Base-by-base conservation (phyloP, 306 rosid genomes). In the Vigna reflexopilosa region DNA sequence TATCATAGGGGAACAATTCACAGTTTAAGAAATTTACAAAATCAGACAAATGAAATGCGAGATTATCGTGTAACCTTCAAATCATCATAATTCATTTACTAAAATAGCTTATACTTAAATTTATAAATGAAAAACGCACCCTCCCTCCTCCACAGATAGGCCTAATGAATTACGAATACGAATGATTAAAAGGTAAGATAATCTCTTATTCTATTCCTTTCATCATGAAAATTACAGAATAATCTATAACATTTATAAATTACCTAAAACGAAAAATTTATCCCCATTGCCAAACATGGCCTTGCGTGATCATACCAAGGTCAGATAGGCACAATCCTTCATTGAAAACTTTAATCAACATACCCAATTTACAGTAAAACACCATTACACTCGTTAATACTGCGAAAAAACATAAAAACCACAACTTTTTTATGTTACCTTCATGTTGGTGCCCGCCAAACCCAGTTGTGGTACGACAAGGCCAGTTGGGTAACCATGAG, bases 401-500 rank as follows among this genome's bases (percentile, higher is more conserved):
- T 40, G 78, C 7, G 5, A 14, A 47, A 36, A 30, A 30, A 12
- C 32, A 65, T 28, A 17, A 77, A 66, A 48, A 30, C 34, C 61
- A 16, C 24, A 78, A 62, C 6, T 51, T 40, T 36, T 4, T 52
- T 74, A 51, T 13, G 52, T 80, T 82, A 94, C 97, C 92, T 92
- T 89, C 57, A 83, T 20, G 34, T 54, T 72, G 65, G 72, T 4
- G 75, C 76, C 26, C 26, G 77, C 2, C 48, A 82, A 56, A 74
- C 51, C 50, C 52, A 81, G 87, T 9, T 87, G 89, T 76, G 74
- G 88, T 54, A 88, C 73, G 77, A 83, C 85, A 58, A 85, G 86
- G 17, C 88, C 90, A 32, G 90, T 80, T 76, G 89, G 91, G 81
- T 82, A 89, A 36, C 82, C 87, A 72, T 85, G 88, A 72, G 96